Conservation (phyloP, 2,329 filamentous ascomycete genomes). For the Ceratocystis papillata region DNA sequence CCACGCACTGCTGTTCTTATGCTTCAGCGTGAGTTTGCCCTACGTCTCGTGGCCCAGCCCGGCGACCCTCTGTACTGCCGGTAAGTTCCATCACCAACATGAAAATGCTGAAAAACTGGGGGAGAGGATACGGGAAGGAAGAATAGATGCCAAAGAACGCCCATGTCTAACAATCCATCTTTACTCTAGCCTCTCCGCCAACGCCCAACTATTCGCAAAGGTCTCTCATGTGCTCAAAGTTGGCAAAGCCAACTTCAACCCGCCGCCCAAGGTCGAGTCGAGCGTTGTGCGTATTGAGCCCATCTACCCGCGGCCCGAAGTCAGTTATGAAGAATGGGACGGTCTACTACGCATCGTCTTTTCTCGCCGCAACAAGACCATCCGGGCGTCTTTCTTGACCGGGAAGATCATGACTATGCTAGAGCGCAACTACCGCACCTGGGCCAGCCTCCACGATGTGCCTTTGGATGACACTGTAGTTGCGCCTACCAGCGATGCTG, state of each 20-base stretch:
- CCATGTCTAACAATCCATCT: background rate
- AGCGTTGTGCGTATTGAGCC: constrained; percentile 84
- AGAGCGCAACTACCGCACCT: constrained; percentile 79
- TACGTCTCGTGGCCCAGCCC: constrained; percentile 76
- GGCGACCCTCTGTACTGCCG: constrained; percentile 83
- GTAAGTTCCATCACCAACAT: constrained; percentile 13
- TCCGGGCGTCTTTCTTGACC: constrained; percentile 71
- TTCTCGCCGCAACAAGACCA: constrained; percentile 76
- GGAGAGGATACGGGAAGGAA: background rate
- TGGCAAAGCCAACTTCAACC: constrained; percentile 91
- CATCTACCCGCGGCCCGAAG: constrained; percentile 67
- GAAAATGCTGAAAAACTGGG: background rate
- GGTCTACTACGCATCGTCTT: constrained; percentile 65
- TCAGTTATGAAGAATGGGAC: constrained; percentile 93
- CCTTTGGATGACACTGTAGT: constrained; percentile 51
- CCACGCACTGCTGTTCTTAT: constrained; percentile 82
- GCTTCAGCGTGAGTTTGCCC: constrained; percentile 92
- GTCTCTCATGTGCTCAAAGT: constrained; percentile 77
- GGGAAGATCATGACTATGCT: constrained; percentile 72
- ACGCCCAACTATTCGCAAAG: constrained; percentile 75
- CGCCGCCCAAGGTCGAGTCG: constrained; percentile 83
- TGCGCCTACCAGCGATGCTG: constrained; percentile 34
- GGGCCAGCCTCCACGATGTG: constrained; percentile 78
- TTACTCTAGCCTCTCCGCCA: constrained; percentile 55
- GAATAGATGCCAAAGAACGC: background rate